Evolutionary conservation across 768 basidiomycete genomes (phyloP).

Genomic region (Tricholoma flavovirens): DNA sequence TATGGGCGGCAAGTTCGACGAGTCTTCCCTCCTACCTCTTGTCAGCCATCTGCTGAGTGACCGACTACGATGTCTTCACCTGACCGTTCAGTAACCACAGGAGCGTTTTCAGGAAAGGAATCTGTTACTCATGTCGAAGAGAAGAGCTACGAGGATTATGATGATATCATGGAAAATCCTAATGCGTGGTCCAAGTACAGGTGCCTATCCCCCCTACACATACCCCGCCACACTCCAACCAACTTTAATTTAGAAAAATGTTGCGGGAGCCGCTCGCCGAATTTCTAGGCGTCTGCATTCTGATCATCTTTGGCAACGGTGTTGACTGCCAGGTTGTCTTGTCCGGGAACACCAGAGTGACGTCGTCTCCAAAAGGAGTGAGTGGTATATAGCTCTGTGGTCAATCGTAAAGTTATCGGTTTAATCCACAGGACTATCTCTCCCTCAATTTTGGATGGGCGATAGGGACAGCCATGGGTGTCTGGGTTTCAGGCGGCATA

Average conservation of each 20-base stretch:
- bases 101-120: not conserved
- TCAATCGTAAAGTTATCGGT: not conserved
- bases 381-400: constrained; percentile 17
- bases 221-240: not conserved
- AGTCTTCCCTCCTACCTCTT: not conserved
- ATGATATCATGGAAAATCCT: constrained; percentile 34
- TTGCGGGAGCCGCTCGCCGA: constrained; percentile 60
- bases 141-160: constrained; percentile 22
- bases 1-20: not conserved
- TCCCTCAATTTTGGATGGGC: constrained; percentile 55
- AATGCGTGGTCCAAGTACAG: constrained; percentile 54
- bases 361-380: constrained; percentile 51
- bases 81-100: not conserved
- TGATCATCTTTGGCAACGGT: constrained; percentile 56
- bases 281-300: constrained; percentile 52
- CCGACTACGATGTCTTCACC: not conserved
- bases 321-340: constrained; percentile 53
- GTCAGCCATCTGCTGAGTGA: not conserved
- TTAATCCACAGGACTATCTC: constrained; percentile 32
- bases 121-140: not conserved
- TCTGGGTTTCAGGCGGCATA: constrained; percentile 60
- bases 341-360: constrained; percentile 38
- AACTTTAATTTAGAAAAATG: constrained; percentile 26
- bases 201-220: constrained; percentile 24
- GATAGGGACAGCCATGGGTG: constrained; percentile 56